These are phyloP conservation scores for Davidsoniella neocaledoniae DNA, from an alignment of 2,329 filamentous ascomycete genomes.

Conservation along the genomic window DNA sequence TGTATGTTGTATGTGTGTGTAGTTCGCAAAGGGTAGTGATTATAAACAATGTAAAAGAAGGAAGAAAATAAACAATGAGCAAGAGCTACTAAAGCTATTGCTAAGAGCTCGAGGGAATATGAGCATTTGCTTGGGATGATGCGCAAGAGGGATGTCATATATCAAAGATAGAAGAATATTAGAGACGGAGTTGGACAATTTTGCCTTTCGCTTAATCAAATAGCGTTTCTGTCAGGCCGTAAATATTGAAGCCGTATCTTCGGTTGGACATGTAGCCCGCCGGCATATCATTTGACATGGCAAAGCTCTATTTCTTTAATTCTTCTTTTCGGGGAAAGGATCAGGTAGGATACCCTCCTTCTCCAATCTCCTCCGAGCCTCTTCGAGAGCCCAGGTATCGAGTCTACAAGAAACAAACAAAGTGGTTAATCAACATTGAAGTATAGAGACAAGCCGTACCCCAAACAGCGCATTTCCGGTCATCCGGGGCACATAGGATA, in stretches of 20 bases:
- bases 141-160: too few species aligned
- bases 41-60: conserved; percentile 6
- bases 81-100: too few species aligned
- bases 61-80: not conserved
- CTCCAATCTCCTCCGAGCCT: conserved; percentile 88
- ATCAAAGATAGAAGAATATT: not conserved
- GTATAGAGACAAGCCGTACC: conserved; percentile 2
- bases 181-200: too few species aligned
- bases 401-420: conserved; percentile 42
- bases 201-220: too few species aligned
- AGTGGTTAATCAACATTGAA: not conserved
- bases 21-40: not conserved
- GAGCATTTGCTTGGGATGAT: too few species aligned
- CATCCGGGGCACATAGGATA: conserved; percentile 1
- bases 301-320: conserved; percentile 16
- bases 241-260: not conserved
- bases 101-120: too few species aligned
- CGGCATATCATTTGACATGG: conserved; percentile 15
- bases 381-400: conserved; percentile 97
- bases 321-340: conserved; percentile 44
- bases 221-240: not conserved
- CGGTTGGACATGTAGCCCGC: conserved; percentile 18
- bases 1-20: not conserved
- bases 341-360: conserved; percentile 86
- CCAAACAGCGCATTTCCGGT: not conserved